phyloP scores from a whole-genome alignment of 305 asterid genomes.

The Solanum hybrid region DNA sequence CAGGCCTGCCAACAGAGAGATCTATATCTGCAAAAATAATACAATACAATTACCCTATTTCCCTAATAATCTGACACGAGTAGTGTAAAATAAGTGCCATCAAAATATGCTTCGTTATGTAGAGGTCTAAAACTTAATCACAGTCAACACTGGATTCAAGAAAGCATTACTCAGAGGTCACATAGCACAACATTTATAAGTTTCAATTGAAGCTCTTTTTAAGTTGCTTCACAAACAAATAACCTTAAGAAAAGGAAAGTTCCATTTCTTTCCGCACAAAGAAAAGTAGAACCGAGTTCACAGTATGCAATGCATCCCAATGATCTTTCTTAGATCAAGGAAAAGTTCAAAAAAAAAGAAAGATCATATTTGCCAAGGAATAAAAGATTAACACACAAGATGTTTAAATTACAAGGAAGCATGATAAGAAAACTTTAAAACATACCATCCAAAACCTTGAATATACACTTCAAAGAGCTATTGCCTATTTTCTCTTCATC shows the following conservation, averaged over 20 bases:
- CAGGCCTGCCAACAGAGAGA: constrained; percentile 81
- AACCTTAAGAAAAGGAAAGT: not conserved
- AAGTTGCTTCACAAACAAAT: not conserved
- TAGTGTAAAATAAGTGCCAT: not conserved
- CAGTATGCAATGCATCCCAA: not conserved
- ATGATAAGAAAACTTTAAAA: not conserved
- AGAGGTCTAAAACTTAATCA: not conserved
- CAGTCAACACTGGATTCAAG: not conserved
- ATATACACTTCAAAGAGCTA: not conserved
- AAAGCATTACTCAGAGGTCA: not conserved
- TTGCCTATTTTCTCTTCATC: not conserved
- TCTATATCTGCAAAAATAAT: constrained; percentile 54
- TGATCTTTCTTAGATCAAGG: not conserved
- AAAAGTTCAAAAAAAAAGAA: not conserved
- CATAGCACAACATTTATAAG: not conserved
- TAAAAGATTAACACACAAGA: not conserved
- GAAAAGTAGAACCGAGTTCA: not conserved
- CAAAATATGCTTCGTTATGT: not conserved
- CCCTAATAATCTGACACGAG: not conserved
- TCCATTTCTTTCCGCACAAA: not conserved
- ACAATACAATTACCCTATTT: not conserved
- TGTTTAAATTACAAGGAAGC: not conserved
- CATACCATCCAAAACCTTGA: not conserved
- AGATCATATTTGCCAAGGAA: not conserved
- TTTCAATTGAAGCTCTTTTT: not conserved